Evolutionary conservation across 2,329 filamentous ascomycete genomes (phyloP), one percentile per base, ranked within the genome.

Genomic region (Periconia digitata): DNA sequence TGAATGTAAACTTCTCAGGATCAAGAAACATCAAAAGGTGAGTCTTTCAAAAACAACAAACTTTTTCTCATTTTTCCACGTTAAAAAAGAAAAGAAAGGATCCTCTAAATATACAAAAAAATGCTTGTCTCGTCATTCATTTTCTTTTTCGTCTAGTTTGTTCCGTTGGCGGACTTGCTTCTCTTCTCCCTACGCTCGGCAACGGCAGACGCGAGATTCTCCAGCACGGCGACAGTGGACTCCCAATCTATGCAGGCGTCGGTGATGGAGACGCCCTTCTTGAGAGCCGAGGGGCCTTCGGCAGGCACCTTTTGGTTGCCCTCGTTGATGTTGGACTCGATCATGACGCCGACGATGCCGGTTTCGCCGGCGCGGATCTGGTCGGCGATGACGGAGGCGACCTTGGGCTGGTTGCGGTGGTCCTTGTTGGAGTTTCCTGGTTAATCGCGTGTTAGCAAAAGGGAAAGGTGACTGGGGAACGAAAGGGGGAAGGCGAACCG

Each of bases 241-340:
- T 95, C 89, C 92, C 92, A 96, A 79, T 89, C 79, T 69, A 99
- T 96, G 77, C 92, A 99, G 47, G 92, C 92, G 72, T 96, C 92
- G 1, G 92, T 96, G 74, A 96, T 96, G 73, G 87, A 92, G 65
- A 96, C 88, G 59, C 92, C 92, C 75, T 89, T 90, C 79, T 91
- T 89, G 43, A 96, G 80, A 7, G 74, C 88, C 1, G 84, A 72
- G 7, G 88, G 87, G 8, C 92, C 92, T 73, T 95, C 90, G 1
- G 85, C 72, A 1, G 91, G 90, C 1, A 95, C 89, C 78, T 96
- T 96, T 58, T 79, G 76, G 66, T 72, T 74, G 63, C 84, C 85
- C 76, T 96, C 94, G 73, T 92, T 85, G 79, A 97, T 92, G 76
- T 97, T 92, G 67, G 90, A 96, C 79, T 99, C 92, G 63, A 99